Evolutionary conservation across 176 grass and related monocot genomes (phyloP).

Genomic region (Aegilops sharonensis): DNA sequence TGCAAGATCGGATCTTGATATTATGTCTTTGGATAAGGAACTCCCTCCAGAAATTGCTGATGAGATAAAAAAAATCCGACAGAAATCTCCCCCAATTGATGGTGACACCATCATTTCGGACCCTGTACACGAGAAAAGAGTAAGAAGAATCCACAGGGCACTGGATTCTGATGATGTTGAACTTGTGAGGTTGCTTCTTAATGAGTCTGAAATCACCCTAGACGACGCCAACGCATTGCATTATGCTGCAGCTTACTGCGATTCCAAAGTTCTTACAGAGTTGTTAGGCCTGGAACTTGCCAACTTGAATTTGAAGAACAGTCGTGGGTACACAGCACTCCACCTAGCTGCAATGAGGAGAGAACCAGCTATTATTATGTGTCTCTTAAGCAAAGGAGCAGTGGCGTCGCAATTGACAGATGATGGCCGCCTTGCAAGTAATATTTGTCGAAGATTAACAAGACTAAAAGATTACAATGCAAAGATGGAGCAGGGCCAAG

Average conservation of each 20-base stretch:
- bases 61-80: constrained; percentile 56
- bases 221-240: constrained; percentile 90
- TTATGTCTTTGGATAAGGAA: constrained; percentile 79
- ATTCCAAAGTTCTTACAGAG: constrained; percentile 85
- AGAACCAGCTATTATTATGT: constrained; percentile 85
- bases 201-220: constrained; percentile 85
- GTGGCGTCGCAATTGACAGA: constrained; percentile 55
- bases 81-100: constrained; percentile 43
- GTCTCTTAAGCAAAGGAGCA: constrained; percentile 78
- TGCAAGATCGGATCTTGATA: constrained; percentile 80
- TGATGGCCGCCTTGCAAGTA: constrained; percentile 70
- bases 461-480: constrained; percentile 73
- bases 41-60: constrained; percentile 56
- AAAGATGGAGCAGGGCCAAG: constrained; percentile 71
- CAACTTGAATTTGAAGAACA: constrained; percentile 90
- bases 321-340: constrained; percentile 72
- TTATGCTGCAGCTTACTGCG: constrained; percentile 90
- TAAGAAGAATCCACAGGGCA: constrained; percentile 79
- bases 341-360: constrained; percentile 96
- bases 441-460: constrained; percentile 81
- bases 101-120: constrained; percentile 30
- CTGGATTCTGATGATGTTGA: constrained; percentile 97
- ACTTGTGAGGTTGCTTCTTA: constrained; percentile 94
- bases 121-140: constrained; percentile 71
- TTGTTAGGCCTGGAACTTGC: constrained; percentile 62